Conservation (phyloP, 139 green algal species). For the Axilococcus clingmanii region DNA sequence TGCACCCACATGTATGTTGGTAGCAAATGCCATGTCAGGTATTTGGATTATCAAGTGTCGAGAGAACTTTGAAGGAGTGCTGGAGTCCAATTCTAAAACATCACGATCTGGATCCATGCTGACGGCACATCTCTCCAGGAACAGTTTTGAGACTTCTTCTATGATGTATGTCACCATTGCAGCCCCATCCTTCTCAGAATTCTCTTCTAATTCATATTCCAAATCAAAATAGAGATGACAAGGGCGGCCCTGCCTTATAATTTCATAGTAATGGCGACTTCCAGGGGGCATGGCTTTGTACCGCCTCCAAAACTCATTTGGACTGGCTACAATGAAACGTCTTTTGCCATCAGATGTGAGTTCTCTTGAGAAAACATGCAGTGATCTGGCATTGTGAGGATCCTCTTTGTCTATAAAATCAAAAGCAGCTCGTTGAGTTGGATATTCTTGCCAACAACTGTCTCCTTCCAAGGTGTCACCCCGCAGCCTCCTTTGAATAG, state of each 20-base stretch:
- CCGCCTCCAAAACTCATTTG: slow-evolving; percentile 26
- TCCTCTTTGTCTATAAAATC: slow-evolving; percentile 23
- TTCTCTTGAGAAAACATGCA: slow-evolving; percentile 37
- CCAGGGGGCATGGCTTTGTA: slow-evolving; percentile 17
- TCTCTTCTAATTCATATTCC: slow-evolving; percentile 51
- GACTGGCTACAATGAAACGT: slow-evolving; percentile 32
- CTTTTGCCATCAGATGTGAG: slow-evolving; percentile 8
- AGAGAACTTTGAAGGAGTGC: slow-evolving; percentile 60
- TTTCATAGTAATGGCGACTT: slow-evolving; percentile 44
- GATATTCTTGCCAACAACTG: slow-evolving; percentile 18
- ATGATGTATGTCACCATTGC: no score
- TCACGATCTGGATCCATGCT: not conserved
- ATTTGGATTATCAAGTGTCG: slow-evolving; percentile 62
- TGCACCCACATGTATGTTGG: slow-evolving; percentile 36
- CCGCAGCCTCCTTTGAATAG: not conserved
- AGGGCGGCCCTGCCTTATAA: slow-evolving; percentile 45
- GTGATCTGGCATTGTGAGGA: slow-evolving; percentile 14
- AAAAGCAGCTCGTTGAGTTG: slow-evolving; percentile 41
- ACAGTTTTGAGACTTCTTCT: slow-evolving; percentile 8
- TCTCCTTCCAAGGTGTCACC: not conserved
- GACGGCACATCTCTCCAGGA: slow-evolving; percentile 7
- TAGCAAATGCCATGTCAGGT: slow-evolving; percentile 42
- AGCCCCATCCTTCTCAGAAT: slow-evolving; percentile 46
- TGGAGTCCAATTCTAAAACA: slow-evolving; percentile 65
- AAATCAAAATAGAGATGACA: slow-evolving; percentile 89